Conservation (phyloP, 176 grass and related monocot species). For the Elaeis guineensis region DNA sequence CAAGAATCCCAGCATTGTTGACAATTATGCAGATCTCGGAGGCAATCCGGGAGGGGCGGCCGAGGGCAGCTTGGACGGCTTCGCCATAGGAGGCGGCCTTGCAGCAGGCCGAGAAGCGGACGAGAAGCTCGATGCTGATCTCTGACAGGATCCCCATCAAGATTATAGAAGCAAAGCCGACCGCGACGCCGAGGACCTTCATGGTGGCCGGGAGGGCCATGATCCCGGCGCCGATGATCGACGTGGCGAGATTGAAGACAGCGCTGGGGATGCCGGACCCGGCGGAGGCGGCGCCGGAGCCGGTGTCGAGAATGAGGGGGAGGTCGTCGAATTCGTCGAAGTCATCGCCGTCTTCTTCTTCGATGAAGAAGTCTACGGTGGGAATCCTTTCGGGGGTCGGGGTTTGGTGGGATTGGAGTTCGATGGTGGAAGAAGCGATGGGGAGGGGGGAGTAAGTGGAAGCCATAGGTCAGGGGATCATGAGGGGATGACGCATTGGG, state of each 20-base stretch:
- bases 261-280: slow-evolving; percentile 54
- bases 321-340: slow-evolving; percentile 35
- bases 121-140: slow-evolving; percentile 86
- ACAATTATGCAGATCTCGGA: slow-evolving; percentile 82
- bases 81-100: slow-evolving; percentile 75
- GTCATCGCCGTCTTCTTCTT: slow-evolving; percentile 26
- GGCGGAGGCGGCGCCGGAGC: slow-evolving; percentile 15
- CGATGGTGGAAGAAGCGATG: slow-evolving; percentile 48
- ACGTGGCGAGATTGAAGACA: slow-evolving; percentile 93
- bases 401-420: slow-evolving; percentile 53
- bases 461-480: slow-evolving; percentile 25
- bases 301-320: slow-evolving; percentile 55
- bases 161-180: slow-evolving; percentile 61
- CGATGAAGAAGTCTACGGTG: slow-evolving; percentile 40
- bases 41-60: slow-evolving; percentile 51
- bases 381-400: slow-evolving; percentile 25
- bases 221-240: slow-evolving; percentile 94
- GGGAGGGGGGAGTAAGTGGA: slow-evolving; percentile 63
- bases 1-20: slow-evolving; percentile 79
- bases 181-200: slow-evolving; percentile 86
- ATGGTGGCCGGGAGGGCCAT: slow-evolving; percentile 97
- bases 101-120: slow-evolving; percentile 63
- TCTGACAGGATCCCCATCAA: slow-evolving; percentile 85
- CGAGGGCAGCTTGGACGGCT: slow-evolving; percentile 62
- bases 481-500: neutral